A percentile compares a stretch with the other conserved stretches of the same genome.
Evolutionary conservation across 768 basidiomycete genomes (phyloP).

Genomic region (Panellus pusillus): DNA sequence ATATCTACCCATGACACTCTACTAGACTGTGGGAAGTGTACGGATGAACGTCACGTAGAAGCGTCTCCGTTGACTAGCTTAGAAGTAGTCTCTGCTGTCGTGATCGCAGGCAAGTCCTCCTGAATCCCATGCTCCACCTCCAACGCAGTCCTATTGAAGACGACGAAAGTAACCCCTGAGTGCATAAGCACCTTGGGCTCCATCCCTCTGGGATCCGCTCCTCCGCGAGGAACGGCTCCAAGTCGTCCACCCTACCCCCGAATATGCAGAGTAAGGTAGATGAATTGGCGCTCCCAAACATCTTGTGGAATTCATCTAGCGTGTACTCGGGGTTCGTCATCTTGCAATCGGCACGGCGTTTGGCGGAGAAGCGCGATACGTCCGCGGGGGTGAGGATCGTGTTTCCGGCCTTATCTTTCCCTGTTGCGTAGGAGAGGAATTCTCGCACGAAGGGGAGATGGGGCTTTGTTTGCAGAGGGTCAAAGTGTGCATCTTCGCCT

Average conservation of each 20-base stretch:
- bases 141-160: slow-evolving; percentile 51
- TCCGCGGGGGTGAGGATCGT: slow-evolving; percentile 57
- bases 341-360: slow-evolving; percentile 60
- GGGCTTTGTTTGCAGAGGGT: slow-evolving; percentile 54
- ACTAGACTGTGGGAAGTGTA: too few relatives aligned
- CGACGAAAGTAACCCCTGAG: slow-evolving; percentile 58
- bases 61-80: too few relatives aligned
- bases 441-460: slow-evolving; percentile 53
- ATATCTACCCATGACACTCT: too few relatives aligned
- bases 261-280: slow-evolving; percentile 66
- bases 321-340: slow-evolving; percentile 57
- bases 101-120: slow-evolving; percentile 15
- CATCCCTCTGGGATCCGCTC: slow-evolving; percentile 72
- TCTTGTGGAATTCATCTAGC: slow-evolving; percentile 48
- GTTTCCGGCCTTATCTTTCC: slow-evolving; percentile 48
- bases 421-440: slow-evolving; percentile 58
- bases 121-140: slow-evolving; percentile 42
- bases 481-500: slow-evolving; percentile 49
- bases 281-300: slow-evolving; percentile 66
- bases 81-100: too few relatives aligned
- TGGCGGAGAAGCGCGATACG: slow-evolving; percentile 54
- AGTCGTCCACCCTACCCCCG: slow-evolving; percentile 58
- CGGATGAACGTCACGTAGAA: too few relatives aligned
- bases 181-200: slow-evolving; percentile 57
- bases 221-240: slow-evolving; percentile 58